These are phyloP conservation scores for Fraxinus xanthoxyloides DNA, from an alignment of 305 asterid genomes.

Conservation along the genomic window DNA sequence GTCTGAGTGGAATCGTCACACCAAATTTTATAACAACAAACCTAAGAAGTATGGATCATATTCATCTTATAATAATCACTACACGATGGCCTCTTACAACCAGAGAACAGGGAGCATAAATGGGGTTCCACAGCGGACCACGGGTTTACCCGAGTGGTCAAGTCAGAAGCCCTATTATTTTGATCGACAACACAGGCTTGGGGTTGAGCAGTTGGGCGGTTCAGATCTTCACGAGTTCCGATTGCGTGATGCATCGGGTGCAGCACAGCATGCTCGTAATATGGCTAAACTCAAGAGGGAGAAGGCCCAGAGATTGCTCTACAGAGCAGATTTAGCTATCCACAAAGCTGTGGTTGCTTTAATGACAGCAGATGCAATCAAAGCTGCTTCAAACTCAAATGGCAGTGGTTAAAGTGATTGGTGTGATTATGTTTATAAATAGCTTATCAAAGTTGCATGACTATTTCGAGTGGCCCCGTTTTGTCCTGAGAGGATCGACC, in stretches of 20 bases:
- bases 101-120: constrained; percentile 46
- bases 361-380: constrained; percentile 83
- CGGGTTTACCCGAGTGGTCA: constrained; percentile 47
- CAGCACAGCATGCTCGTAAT: constrained; percentile 55
- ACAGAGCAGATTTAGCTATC: constrained; percentile 72
- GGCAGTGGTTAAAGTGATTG: constrained; percentile 31
- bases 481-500: background rate
- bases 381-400: constrained; percentile 40
- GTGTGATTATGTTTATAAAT: constrained; percentile 19
- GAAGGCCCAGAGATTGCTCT: constrained; percentile 66
- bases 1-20: constrained; percentile 61
- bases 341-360: constrained; percentile 80
- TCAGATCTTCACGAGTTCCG: constrained; percentile 65
- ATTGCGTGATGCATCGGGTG: constrained; percentile 68
- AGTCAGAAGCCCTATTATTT: constrained; percentile 37
- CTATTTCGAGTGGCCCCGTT: constrained; percentile 10
- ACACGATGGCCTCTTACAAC: constrained; percentile 37
- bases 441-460: constrained; percentile 11
- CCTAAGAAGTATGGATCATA: constrained; percentile 49
- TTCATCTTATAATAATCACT: constrained; percentile 41
- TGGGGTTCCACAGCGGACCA: constrained; percentile 54
- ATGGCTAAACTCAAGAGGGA: constrained; percentile 84
- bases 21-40: constrained; percentile 51
- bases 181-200: constrained; percentile 41
- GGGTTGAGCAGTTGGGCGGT: constrained; percentile 35